Base-by-base conservation (phyloP, 169 alveolate species). In the Eimeria sp. region DNA sequence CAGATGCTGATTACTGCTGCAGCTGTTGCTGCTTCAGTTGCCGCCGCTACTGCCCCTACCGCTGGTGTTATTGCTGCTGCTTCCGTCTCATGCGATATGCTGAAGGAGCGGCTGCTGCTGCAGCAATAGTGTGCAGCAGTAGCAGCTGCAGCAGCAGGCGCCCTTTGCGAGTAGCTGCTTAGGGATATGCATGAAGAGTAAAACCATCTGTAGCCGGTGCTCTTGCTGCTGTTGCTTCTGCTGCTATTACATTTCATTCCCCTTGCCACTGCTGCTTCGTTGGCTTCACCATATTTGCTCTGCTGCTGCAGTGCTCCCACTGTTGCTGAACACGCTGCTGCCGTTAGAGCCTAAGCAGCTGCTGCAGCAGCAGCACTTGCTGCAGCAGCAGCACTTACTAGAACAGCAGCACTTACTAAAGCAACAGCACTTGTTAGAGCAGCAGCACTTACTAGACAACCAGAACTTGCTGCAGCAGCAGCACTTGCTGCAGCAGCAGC, bases 401-500 rank as follows among this genome's bases (percentile, higher is more conserved):
- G 34, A 11, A 18, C 80, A n/a, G 76, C 40, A 16, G 76, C 47
- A 16, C 14, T 65, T 20, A n/a, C 27, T 16, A n/a, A 16, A 30
- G 51, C 80, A 11, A 49, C 80, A 11, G 80, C 80, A 20, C 34
- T 65, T 30, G 43, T n/a, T 34, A 18, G 22, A 70, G 80, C 47
- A 70, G 80, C 80, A 70, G 80, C 80, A 7, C 40, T 34, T 34
- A 34, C 40, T 34, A 34, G 0, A 25, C 47, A 11, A 4, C 80
- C 40, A 16, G 76, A 4, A 16, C 14, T 65, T 20, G 76, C 27
- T 16, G 80, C 47, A n/a, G 80, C 80, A n/a, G 80, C 80, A n/a
- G 80, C 80, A n/a, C 27, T 18, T 30, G 80, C 80, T 30, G 80
- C 47, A n/a, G 80, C 80, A 34, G 80, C 80, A n/a, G 80, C 76